Evolutionary conservation across 371 early-diverging fungal species (phyloP), one percentile per base, ranked within the genome.

Genomic region (Blyttiomyces sp.): DNA sequence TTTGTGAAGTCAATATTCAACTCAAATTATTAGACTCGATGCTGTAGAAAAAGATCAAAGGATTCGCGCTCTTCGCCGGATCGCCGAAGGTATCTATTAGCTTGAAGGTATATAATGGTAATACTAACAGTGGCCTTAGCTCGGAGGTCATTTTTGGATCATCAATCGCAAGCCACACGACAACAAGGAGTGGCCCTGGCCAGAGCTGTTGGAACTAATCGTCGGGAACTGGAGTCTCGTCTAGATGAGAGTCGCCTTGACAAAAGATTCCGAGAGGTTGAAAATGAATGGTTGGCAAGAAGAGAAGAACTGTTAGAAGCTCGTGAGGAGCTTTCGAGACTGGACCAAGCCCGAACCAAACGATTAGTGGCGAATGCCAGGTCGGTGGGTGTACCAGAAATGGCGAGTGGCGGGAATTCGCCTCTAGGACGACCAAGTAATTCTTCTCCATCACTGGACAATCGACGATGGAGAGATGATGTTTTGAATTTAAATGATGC

Each of bases 201-300:
- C 49, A 34, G 60, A 21, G 60, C 72, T 36, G 64, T 66, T 44
- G 71, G 70, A 26, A 45, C 34, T 43, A 62, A 75, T 55, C 51
- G 72, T n/a, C 49, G 66, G 23, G 45, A 30, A 24, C n/a, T 59
- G n/a, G 64, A 66, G 27, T 16, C 33, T 13, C 28, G n/a, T 19
- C 30, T 23, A 4, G 57, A 64, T 23, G 54, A 49, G n/a, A 57
- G 53, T 17, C 32, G 44, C 11, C 27, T 53, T 13, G 61, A 66
- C 48, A 23, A 11, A 3, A 35, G 43, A 34, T 68, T 78, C 48
- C n/a, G 57, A 16, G 66, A 65, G 21, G 19, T 81, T 13, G 74
- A 73, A 49, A 56, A 55, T n/a, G 78, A 78, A 59, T 81, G 81
- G 81, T 42, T 65, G 4, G 58, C 58, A 4, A 63, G 81, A 24